These are phyloP conservation scores for Xylariaceae sp. DNA, from an alignment of 2,329 filamentous ascomycete species.

Conservation along the genomic window DNA sequence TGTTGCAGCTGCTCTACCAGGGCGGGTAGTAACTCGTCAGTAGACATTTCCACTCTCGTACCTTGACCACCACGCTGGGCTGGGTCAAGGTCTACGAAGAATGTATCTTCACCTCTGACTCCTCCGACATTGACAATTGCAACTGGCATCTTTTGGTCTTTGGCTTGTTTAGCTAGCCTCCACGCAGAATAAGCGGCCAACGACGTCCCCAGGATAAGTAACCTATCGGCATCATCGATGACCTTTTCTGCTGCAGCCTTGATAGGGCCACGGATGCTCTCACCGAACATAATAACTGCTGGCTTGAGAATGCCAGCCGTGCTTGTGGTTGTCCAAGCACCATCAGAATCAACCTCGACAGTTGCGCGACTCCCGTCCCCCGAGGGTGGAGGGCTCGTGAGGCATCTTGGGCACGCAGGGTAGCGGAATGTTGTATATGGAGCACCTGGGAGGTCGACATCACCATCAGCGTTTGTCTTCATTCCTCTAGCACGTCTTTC, in stretches of 20 bases:
- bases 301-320: conserved; percentile 87
- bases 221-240: conserved; percentile 74
- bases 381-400: conserved; percentile 64
- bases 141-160: conserved; percentile 82
- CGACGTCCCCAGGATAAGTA: conserved; percentile 86
- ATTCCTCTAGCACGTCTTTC: conserved; percentile 72
- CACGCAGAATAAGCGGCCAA: conserved; percentile 95
- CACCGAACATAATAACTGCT: conserved; percentile 95
- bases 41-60: conserved; percentile 63
- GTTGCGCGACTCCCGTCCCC: conserved; percentile 59
- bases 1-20: conserved; percentile 59
- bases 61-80: conserved; percentile 57
- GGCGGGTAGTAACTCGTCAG: conserved; percentile 62
- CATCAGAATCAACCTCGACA: conserved; percentile 78
- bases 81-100: conserved; percentile 65
- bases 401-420: conserved; percentile 83
- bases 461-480: conserved; percentile 90
- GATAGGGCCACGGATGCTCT: conserved; percentile 73
- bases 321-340: conserved; percentile 72
- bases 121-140: conserved; percentile 89
- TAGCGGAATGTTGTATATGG: conserved; percentile 92
- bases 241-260: conserved; percentile 80
- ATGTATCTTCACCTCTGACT: conserved; percentile 76
- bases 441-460: conserved; percentile 86
- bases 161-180: conserved; percentile 83